Conservation (phyloP, 495 filamentous ascomycete genomes). For the Aspergillus asperescens region DNA sequence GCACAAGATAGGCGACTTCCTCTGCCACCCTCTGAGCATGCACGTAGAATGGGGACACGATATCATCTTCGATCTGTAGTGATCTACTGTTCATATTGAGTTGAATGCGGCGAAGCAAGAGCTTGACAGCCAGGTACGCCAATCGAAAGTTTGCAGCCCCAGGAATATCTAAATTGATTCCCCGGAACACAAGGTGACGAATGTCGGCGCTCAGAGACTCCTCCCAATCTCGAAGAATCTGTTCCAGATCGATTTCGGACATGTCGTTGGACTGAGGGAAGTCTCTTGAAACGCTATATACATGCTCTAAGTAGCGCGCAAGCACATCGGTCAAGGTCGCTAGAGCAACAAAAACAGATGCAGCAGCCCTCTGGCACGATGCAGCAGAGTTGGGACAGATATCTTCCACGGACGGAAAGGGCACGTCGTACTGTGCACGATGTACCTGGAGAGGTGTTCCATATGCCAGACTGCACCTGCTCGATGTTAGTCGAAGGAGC, state of each 20-base stretch:
- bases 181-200: slow-evolving; percentile 21
- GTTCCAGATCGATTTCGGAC: slow-evolving; percentile 17
- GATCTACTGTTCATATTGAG: slow-evolving; percentile 21
- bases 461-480: slow-evolving; percentile 36
- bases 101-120: slow-evolving; percentile 30
- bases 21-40: slow-evolving; percentile 28
- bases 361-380: slow-evolving; percentile 12
- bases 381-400: slow-evolving; percentile 10
- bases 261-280: slow-evolving; percentile 5
- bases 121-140: slow-evolving; percentile 31
- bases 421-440: slow-evolving; percentile 37
- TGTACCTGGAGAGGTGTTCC: slow-evolving; percentile 33
- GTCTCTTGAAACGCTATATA: slow-evolving; percentile 26
- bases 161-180: slow-evolving; percentile 17
- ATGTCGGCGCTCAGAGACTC: slow-evolving; percentile 21
- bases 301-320: slow-evolving; percentile 30
- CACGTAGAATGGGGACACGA: slow-evolving; percentile 7
- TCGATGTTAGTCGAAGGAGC: not conserved
- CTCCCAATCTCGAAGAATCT: slow-evolving; percentile 24
- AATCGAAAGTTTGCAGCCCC: slow-evolving; percentile 38
- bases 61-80: slow-evolving; percentile 12
- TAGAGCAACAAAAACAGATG: slow-evolving; percentile 34
- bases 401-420: slow-evolving; percentile 25
- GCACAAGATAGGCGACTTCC: slow-evolving; percentile 31
- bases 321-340: slow-evolving; percentile 36